Evolutionary conservation across 208 protist species (phyloP), one percentile per base, ranked within the genome.

Genomic region (Trypanosoma scelopori): DNA sequence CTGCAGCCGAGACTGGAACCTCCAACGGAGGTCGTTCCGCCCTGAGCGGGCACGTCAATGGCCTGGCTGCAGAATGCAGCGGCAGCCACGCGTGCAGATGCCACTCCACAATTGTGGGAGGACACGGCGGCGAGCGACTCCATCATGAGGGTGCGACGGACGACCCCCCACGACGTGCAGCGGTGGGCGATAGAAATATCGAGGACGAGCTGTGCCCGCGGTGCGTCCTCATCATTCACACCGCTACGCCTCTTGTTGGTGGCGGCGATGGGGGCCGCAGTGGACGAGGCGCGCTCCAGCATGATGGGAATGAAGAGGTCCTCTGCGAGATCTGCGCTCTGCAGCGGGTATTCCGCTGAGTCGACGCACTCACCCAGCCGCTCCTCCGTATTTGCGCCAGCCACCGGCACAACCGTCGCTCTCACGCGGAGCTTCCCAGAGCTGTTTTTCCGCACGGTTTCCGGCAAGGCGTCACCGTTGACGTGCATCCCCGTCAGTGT

Each of bases 241-340:
- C 43, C 16, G 61, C n/a, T 22, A 27, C 20, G 20, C 28, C 5
- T 25, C 35, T 57, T n/a, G 13, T 60, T 37, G 12, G 23, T 45
- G 7, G 4, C 51, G 28, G 0, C 28, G 28, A 5, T 20, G 6
- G 59, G 4, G 18, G 28, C 25, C 0, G 30, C 5, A 25, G 23
- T 5, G 22, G 15, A 27, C 20, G 51, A 15, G 11, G 76, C 53
- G 25, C 84, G 55, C 74, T 87, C 73, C 37, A 93, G 56, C 69
- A 93, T 58, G 23, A 93, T 74, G 20, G 87, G 82, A 16, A 91
- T 47, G 58, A 84, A 79, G 0, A 81, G 58, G 5, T 69, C 51
- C 41, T 69, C 63, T 6, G 41, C 53, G 11, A 71, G 43, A 32
- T 32, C 35, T n/a, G 69, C 48, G 25, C 53, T 52, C 12, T 48